Percentiles rank a stretch among this genome's conserved stretches.
Evolutionary conservation across 306 rosid species (phyloP).

Genomic region (Inga oerstediana): DNA sequence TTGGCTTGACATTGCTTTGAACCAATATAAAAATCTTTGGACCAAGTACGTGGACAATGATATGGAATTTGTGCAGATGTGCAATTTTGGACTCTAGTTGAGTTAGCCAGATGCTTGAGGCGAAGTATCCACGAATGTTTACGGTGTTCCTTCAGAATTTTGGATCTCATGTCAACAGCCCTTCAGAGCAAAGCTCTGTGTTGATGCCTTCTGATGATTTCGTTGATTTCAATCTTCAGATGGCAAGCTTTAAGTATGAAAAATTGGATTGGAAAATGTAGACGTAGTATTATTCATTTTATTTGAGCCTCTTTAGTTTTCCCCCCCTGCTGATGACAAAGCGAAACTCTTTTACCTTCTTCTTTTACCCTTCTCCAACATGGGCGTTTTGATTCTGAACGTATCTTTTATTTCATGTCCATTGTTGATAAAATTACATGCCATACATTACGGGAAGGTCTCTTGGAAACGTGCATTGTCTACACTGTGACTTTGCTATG

Average conservation of each 20-base stretch:
- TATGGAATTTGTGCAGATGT: conserved; percentile 97
- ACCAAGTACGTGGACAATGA: conserved; percentile 92
- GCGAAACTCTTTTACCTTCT: conserved; percentile 17
- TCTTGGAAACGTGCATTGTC: neutral
- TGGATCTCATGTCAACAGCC: conserved; percentile 48
- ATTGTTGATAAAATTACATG: conserved; percentile 1
- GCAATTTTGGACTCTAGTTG: conserved; percentile 96
- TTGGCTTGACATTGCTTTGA: conserved; percentile 98
- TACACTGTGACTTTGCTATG: conserved; percentile 8
- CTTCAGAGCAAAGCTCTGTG: conserved; percentile 56
- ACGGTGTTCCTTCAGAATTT: conserved; percentile 37
- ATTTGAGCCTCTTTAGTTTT: conserved; percentile 35
- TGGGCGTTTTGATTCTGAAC: conserved; percentile 29
- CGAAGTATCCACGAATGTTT: conserved; percentile 35
- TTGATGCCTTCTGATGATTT: conserved; percentile 40
- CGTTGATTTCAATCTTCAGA: conserved; percentile 39
- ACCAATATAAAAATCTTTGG: conserved; percentile 95
- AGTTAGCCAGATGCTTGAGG: conserved; percentile 46
- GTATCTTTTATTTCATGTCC: conserved; percentile 16
- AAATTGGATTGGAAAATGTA: conserved; percentile 52
- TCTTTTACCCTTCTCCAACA: conserved; percentile 14
- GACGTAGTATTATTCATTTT: conserved; percentile 44
- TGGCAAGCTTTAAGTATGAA: conserved; percentile 38
- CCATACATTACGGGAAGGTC: neutral
- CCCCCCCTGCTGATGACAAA: conserved; percentile 31